phyloP scores from a whole-genome alignment of 495 filamentous ascomycete genomes.

The Neurospora terricola region DNA sequence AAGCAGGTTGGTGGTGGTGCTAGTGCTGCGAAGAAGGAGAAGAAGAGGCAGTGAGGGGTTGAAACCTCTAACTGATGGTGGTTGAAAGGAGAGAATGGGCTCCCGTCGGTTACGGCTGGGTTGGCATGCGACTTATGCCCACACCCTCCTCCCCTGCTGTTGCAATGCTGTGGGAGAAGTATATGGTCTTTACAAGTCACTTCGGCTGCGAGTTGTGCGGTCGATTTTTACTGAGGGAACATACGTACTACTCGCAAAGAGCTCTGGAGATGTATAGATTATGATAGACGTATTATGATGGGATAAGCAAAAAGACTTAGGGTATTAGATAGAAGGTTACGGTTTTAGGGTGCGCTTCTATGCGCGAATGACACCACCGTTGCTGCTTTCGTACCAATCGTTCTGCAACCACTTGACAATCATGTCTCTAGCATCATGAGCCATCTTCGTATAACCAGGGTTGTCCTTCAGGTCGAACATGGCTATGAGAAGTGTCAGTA shows the following conservation, averaged over 20 bases:
- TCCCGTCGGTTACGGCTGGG: no score
- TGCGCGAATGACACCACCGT: conserved; percentile 10
- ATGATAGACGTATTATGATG: neutral
- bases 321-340: neutral
- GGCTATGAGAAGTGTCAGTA: conserved; percentile 20
- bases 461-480: conserved; percentile 84
- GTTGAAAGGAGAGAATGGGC: no score
- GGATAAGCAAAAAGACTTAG: neutral
- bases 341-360: neutral
- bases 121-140: neutral
- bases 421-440: conserved; percentile 54
- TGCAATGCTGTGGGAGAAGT: neutral
- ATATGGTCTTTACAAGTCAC: neutral
- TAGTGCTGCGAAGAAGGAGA: conserved; percentile 12
- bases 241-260: neutral
- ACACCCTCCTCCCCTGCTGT: neutral
- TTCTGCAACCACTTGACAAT: conserved; percentile 48
- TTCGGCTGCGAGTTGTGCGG: neutral
- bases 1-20: conserved; percentile 52
- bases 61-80: no score
- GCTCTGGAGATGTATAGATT: neutral
- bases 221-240: neutral
- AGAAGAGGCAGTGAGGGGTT: conserved; percentile 16
- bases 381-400: conserved; percentile 40
- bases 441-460: conserved; percentile 62